Percentiles rank a stretch among this genome's conserved stretches.
Evolutionary conservation across 202 grass and related monocot genomes (phyloP).

Genomic region (Bolboschoenoplectus hybrid): DNA sequence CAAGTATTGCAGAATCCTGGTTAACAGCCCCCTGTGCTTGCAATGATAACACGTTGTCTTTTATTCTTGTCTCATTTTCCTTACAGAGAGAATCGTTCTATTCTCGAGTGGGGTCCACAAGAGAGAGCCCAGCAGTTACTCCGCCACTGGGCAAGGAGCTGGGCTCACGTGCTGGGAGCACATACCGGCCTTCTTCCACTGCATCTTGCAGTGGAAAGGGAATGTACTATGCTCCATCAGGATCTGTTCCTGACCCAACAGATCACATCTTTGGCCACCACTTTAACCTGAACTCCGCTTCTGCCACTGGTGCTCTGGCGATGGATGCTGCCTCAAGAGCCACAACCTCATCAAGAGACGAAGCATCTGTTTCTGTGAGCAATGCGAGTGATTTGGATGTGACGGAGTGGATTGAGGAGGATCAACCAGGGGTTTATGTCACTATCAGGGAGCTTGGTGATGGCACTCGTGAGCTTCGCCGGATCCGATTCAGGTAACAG

Average conservation of each 20-base stretch:
- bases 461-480: conserved; percentile 85
- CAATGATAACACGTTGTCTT: conserved; percentile 12
- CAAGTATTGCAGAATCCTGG: conserved; percentile 19
- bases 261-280: conserved; percentile 87
- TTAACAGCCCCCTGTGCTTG: not conserved
- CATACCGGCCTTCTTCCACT: conserved; percentile 39
- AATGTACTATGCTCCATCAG: conserved; percentile 51
- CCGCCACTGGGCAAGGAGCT: conserved; percentile 38
- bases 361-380: conserved; percentile 85
- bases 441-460: conserved; percentile 91
- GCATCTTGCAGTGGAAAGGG: conserved; percentile 41
- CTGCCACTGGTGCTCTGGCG: conserved; percentile 17
- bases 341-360: conserved; percentile 85
- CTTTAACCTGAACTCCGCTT: conserved; percentile 53
- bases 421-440: conserved; percentile 87
- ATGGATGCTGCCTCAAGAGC: conserved; percentile 67
- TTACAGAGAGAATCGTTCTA: conserved; percentile 79
- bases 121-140: conserved; percentile 60
- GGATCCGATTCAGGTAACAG: conserved; percentile 83
- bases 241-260: conserved; percentile 80
- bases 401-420: conserved; percentile 89
- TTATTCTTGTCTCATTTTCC: not conserved
- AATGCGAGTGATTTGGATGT: conserved; percentile 83
- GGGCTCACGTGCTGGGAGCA: conserved; percentile 46
- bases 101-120: conserved; percentile 64